Evolutionary conservation across 495 filamentous ascomycete species (phyloP).

Genomic region (Penicillium crystallinum): DNA sequence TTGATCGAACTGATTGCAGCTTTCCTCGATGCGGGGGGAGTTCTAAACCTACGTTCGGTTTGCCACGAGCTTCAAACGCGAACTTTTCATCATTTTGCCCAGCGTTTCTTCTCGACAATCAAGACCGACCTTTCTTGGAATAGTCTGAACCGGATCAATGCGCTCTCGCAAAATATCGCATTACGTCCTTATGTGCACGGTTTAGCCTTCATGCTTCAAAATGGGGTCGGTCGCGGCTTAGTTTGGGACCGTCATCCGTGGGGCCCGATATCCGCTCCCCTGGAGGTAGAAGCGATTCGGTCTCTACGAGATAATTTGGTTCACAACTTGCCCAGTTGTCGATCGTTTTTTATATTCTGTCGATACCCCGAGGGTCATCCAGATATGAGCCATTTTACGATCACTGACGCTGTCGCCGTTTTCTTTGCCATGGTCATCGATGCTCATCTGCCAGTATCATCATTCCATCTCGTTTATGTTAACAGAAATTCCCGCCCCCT

Average conservation of each 20-base stretch:
- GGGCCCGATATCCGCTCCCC: conserved; percentile 19
- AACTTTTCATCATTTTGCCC: conserved; percentile 26
- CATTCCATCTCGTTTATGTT: conserved; percentile 25
- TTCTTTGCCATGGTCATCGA: conserved; percentile 24
- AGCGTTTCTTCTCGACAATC: conserved; percentile 20
- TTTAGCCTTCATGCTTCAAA: conserved; percentile 22
- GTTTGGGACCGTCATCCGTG: conserved; percentile 23
- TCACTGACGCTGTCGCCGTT: conserved; percentile 23
- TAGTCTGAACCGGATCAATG: conserved; percentile 20
- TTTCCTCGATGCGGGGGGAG: conserved; percentile 1
- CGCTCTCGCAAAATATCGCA: conserved; percentile 12
- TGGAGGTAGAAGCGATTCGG: conserved; percentile 18
- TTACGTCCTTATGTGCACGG: conserved; percentile 18
- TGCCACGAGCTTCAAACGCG: conserved; percentile 23
- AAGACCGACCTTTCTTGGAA: conserved; percentile 22
- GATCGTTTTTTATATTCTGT: conserved; percentile 28
- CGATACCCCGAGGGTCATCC: conserved; percentile 28
- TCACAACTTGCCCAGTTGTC: conserved; percentile 16
- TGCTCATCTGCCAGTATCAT: conserved; percentile 15
- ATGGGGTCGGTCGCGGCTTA: conserved; percentile 21
- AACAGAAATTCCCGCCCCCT: conserved; percentile 22
- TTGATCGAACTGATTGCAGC: conserved; percentile 22
- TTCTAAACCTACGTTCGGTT: conserved; percentile 19
- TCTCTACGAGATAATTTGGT: conserved; percentile 20
- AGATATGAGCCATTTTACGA: conserved; percentile 21